Conservation (phyloP, 768 basidiomycete genomes). For the Gloeopeniophorella convolvens region DNA sequence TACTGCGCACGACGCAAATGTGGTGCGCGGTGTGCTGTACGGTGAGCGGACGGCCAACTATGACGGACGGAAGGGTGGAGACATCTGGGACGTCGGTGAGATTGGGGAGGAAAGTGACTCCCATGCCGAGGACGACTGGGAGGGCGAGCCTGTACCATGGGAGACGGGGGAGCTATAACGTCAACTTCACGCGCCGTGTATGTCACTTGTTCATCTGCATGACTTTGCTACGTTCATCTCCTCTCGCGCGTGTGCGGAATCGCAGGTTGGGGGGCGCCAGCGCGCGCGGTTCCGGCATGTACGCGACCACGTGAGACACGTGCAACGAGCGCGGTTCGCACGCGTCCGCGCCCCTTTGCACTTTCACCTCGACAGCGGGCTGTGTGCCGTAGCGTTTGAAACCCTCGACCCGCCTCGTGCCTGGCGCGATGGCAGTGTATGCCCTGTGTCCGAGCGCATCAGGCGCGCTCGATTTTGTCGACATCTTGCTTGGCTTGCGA, state of each 20-base stretch:
- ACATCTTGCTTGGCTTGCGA: background rate
- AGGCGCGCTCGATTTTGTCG: background rate
- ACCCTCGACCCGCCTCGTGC: constrained; percentile 9
- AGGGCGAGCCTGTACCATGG: constrained; percentile 79
- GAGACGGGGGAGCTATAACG: constrained; percentile 65
- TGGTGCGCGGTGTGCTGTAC: constrained; percentile 57
- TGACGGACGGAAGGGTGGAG: constrained; percentile 57
- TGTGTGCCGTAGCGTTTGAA: constrained; percentile 4
- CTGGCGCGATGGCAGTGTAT: constrained; percentile 10
- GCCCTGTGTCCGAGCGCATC: background rate
- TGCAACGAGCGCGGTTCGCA: constrained; percentile 5
- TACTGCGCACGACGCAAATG: constrained; percentile 23
- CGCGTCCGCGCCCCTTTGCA: constrained; percentile 1
- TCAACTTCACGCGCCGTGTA: constrained; percentile 13
- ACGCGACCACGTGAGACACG: constrained; percentile 22
- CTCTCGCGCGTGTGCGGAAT: constrained; percentile 5
- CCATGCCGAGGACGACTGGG: constrained; percentile 46
- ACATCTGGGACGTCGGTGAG: constrained; percentile 75
- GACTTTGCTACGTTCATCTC: constrained; percentile 9
- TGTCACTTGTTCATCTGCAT: constrained; percentile 26
- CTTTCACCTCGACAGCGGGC: constrained; percentile 9
- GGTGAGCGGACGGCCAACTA: constrained; percentile 50
- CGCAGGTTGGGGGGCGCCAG: background rate
- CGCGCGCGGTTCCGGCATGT: constrained; percentile 10
- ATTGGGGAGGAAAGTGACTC: constrained; percentile 31